Evolutionary conservation across 257 asterid species (phyloP).

Genomic region (Solanum corneliomulleri): DNA sequence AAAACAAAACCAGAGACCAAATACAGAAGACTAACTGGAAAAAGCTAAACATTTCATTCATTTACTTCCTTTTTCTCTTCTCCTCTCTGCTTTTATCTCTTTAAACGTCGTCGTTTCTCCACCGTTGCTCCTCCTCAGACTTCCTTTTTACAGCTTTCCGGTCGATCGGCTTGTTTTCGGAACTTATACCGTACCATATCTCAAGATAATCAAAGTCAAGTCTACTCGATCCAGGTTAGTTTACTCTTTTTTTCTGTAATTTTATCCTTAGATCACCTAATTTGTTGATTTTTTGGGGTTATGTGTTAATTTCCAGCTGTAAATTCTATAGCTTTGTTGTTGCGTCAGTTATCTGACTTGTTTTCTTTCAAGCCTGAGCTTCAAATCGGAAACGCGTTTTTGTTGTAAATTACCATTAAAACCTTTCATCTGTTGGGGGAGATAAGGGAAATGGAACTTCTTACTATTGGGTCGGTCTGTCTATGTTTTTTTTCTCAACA

Average conservation of each 20-base stretch:
- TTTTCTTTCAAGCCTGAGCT: background rate
- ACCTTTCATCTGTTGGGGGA: background rate
- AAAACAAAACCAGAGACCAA: background rate
- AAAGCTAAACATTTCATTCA: background rate
- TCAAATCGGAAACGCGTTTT: background rate
- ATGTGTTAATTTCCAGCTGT: background rate
- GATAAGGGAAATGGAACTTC: background rate
- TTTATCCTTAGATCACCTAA: conserved; percentile 1
- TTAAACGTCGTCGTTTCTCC: conserved; percentile 13
- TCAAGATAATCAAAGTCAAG: conserved; percentile 17
- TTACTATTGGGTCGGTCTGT: background rate
- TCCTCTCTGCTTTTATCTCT: conserved; percentile 5
- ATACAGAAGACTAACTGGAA: background rate
- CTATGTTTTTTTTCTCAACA: background rate
- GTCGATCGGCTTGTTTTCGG: conserved; percentile 10
- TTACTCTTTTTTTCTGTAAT: background rate
- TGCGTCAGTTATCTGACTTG: background rate
- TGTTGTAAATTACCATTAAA: background rate
- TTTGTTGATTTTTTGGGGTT: background rate
- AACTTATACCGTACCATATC: background rate
- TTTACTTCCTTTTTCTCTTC: background rate
- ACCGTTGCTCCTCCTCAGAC: conserved; percentile 2
- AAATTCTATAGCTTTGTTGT: background rate
- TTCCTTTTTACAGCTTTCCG: background rate
- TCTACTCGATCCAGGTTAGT: conserved; percentile 43